Conservation (phyloP, 2,329 filamentous ascomycete genomes). For the Fusarium coicis region DNA sequence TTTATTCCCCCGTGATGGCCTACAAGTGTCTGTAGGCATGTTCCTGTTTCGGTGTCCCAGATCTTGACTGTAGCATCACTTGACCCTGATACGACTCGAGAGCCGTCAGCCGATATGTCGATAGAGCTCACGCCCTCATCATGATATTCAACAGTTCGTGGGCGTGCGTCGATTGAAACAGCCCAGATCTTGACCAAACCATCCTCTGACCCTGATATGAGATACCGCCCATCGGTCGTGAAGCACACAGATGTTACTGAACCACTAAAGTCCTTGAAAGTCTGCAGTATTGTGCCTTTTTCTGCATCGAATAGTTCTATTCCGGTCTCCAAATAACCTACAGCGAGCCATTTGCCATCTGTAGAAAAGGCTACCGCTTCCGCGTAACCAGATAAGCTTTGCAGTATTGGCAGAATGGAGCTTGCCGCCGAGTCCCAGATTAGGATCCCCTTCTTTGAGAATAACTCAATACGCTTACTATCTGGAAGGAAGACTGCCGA, state of each 20-base stretch:
- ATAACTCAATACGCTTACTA: rapidly evolving
- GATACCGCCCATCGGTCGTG: rapidly evolving
- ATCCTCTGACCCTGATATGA: rapidly evolving
- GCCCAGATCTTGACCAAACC: not conserved
- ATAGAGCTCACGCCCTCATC: rapidly evolving
- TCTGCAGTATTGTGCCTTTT: rapidly evolving
- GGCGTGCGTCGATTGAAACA: rapidly evolving
- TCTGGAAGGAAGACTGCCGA: not conserved
- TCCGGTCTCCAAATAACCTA: rapidly evolving
- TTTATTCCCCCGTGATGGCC: rapidly evolving
- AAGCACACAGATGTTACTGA: rapidly evolving
- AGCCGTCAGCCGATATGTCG: rapidly evolving
- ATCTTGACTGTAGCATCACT: rapidly evolving
- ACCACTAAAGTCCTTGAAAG: rapidly evolving
- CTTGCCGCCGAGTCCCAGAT: rapidly evolving
- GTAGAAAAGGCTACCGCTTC: too few relatives aligned
- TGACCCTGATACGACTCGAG: rapidly evolving
- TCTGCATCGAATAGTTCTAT: rapidly evolving
- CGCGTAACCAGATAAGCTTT: rapidly evolving
- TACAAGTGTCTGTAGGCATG: rapidly evolving
- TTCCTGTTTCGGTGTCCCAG: rapidly evolving
- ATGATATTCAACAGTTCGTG: not conserved
- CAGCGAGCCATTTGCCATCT: too few relatives aligned
- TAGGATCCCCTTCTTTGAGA: rapidly evolving
- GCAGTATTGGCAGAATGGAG: rapidly evolving